Base-by-base conservation (phyloP, 495 filamentous ascomycete genomes). In the Antarctomyces pellizariae region DNA sequence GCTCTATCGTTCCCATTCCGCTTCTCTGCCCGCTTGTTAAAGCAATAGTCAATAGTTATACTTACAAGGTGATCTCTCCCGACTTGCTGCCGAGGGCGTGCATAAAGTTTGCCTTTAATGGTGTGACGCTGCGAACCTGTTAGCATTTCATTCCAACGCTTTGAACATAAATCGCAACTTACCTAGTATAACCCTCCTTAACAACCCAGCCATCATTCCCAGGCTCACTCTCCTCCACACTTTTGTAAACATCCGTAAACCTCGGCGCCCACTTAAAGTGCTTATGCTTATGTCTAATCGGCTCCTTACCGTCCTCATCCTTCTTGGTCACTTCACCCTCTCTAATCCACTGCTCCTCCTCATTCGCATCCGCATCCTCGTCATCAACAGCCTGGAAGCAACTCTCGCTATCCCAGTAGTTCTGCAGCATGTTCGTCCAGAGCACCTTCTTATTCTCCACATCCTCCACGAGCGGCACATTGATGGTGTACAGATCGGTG, bases 131-230 rank as follows among this genome's bases (percentile, higher is more conserved):
- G 24, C 17, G 10, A 28, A 28, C 13, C 12, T 17, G 13, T 28
- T 24, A 29, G 25, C 12, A 13, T 9, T 15, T 4, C 5, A 10
- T 20, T 15, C 13, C 23, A 8, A 32, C 12, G 15, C 32, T 18
- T 35, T 15, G 5, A 23, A 22, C n/a, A 23, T 8, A 5, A 24
- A 18, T 22, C 11, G 5, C 21, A 27, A 58, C 58, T 39, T 48
- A 89, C 80, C 82, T 91, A 3, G 82, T 80, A 51, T 73, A 72
- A 22, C 78, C 75, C 45, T 83, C 69, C 46, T 75, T 75, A 7
- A 97, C 74, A 8, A 68, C 71, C 86, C 84, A 93, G 18, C 86
- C 86, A 56, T 97, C 86, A 47, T 83, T 89, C 13, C 86, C 86
- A 9, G 79, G 75, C 25, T 51, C 52, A 29, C 68, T 65, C 31